Percentiles rank a stretch among this genome's conserved stretches.
phyloP scores from a whole-genome alignment of 2,329 filamentous ascomycete genomes.

The Phyllosticta citribraziliensis region DNA sequence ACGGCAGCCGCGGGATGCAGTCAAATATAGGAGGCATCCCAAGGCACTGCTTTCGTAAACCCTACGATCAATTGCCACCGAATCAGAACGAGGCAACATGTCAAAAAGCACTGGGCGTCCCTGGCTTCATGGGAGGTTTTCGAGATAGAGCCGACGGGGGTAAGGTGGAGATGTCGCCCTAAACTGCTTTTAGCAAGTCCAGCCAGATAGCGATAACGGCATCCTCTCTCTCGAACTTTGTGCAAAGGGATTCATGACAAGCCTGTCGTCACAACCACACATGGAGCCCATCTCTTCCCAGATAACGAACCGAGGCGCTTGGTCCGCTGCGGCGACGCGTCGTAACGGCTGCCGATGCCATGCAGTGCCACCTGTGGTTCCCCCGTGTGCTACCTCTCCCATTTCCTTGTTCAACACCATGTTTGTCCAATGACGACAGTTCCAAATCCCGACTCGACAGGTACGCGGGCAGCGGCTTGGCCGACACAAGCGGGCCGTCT shows the following conservation, averaged over 20 bases:
- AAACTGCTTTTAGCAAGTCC: too few relatives aligned
- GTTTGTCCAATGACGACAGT: not conserved
- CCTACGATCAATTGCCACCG: not conserved
- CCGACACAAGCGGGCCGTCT: not conserved
- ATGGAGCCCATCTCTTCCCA: not conserved
- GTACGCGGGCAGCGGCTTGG: not conserved
- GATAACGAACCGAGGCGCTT: not conserved
- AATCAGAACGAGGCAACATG: not conserved
- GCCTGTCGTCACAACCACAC: not conserved
- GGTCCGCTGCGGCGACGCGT: not conserved
- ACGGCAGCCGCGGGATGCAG: not conserved
- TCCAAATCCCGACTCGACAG: not conserved
- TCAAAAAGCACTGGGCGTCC: not conserved
- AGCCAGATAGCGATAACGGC: not conserved
- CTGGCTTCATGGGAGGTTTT: not conserved
- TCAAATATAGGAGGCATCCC: not conserved
- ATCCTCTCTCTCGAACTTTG: not conserved
- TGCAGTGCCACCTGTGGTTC: not conserved
- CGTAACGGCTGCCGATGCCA: not conserved
- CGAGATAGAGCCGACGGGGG: not conserved
- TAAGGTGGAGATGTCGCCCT: too few relatives aligned
- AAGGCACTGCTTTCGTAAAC: not conserved
- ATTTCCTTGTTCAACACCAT: not conserved
- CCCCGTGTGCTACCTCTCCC: not conserved
- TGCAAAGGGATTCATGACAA: not conserved